Evolutionary conservation across 495 filamentous ascomycete species (phyloP).

Genomic region (Neurospora sp.): DNA sequence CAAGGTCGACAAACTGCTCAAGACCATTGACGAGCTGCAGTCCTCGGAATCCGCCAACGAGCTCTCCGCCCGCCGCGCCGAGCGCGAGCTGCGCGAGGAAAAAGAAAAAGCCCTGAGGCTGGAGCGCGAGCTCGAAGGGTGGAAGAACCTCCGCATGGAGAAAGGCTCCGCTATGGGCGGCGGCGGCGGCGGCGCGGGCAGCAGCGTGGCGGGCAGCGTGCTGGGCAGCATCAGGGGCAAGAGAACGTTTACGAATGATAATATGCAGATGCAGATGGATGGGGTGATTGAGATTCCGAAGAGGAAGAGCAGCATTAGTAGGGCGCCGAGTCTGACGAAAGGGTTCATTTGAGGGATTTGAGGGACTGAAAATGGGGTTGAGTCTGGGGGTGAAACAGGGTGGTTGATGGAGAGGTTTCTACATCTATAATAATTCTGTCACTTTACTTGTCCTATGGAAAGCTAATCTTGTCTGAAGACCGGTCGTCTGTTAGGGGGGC

Average conservation of each 20-base stretch:
- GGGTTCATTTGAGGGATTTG: constrained; percentile 35
- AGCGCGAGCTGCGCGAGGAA: constrained; percentile 85
- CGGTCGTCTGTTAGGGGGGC: neutral
- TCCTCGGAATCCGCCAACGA: constrained; percentile 70
- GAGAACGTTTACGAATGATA: constrained; percentile 24
- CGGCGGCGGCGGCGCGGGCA: constrained; percentile 18
- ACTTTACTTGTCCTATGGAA: neutral
- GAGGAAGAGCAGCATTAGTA: constrained; percentile 44
- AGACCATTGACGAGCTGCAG: constrained; percentile 89
- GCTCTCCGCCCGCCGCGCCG: constrained; percentile 67
- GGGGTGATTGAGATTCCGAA: constrained; percentile 41
- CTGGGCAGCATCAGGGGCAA: constrained; percentile 23
- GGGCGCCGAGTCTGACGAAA: constrained; percentile 43
- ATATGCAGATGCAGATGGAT: constrained; percentile 19
- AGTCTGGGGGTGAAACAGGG: too few species aligned
- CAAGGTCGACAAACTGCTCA: constrained; percentile 77
- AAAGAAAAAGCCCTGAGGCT: constrained; percentile 70
- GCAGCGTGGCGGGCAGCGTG: constrained; percentile 16
- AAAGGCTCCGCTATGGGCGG: constrained; percentile 27
- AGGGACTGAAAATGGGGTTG: neutral
- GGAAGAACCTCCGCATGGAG: constrained; percentile 67
- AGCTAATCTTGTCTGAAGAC: neutral
- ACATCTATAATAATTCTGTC: neutral
- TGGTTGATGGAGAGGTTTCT: neutral
- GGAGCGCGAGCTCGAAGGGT: constrained; percentile 80